These are phyloP conservation scores for Lagerstroemia speciosa DNA, from an alignment of 345 rosid species.

Conservation along the genomic window DNA sequence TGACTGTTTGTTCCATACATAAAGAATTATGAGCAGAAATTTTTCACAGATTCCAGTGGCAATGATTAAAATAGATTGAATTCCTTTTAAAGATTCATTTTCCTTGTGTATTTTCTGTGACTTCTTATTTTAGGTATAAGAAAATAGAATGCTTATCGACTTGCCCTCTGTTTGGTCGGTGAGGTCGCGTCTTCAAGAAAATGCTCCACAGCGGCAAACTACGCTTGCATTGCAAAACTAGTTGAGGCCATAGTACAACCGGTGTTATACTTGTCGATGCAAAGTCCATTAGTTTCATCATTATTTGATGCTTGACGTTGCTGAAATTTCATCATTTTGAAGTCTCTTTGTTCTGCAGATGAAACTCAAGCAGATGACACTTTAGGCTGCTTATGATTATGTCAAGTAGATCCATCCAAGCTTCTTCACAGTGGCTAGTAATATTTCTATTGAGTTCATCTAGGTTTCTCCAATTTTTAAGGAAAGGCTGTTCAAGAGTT, in stretches of 20 bases:
- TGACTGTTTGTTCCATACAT: not conserved
- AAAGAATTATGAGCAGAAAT: not conserved
- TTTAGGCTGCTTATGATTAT: slow-evolving; percentile 65
- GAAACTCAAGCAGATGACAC: slow-evolving; percentile 74
- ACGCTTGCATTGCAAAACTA: slow-evolving; percentile 98
- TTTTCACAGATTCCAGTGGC: not conserved
- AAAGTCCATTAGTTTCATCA: not conserved
- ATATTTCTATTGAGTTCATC: no score
- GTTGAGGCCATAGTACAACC: slow-evolving; percentile 96
- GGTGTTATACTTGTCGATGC: slow-evolving; percentile 66
- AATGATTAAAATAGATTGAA: not conserved
- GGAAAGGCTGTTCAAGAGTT: slow-evolving; percentile 85
- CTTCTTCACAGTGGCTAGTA: slow-evolving; percentile 91
- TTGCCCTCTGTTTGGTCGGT: slow-evolving; percentile 5
- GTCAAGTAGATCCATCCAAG: slow-evolving; percentile 80
- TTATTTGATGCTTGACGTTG: not conserved
- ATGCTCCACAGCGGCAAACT: slow-evolving; percentile 40
- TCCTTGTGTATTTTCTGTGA: not conserved
- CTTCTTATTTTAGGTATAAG: not conserved
- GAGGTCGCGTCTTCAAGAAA: slow-evolving; percentile 35
- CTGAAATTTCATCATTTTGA: not conserved
- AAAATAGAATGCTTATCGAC: not conserved
- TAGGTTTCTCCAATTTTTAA: not conserved
- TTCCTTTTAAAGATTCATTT: not conserved
- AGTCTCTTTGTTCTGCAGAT: slow-evolving; percentile 32